Conservation (phyloP, 805 yeast species). For the Kluyveromyces dobzhanskii region DNA sequence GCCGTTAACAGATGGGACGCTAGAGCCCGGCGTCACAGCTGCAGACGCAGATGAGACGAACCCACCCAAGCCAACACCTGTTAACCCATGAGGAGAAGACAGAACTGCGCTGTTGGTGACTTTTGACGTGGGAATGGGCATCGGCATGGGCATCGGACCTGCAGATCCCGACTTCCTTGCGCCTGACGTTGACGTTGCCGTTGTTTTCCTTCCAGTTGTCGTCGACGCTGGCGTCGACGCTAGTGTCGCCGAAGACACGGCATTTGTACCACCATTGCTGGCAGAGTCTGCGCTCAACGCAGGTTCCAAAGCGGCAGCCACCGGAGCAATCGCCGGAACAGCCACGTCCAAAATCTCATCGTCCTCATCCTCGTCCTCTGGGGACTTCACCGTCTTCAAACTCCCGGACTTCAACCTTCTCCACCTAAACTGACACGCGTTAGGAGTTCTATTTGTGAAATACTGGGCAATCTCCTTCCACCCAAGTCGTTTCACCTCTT, state of each 20-base stretch:
- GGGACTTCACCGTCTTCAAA: slow-evolving; percentile 20
- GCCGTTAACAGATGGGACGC: not conserved
- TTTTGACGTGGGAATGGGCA: slow-evolving; percentile 4
- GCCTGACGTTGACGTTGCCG: not conserved
- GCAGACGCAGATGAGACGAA: not conserved
- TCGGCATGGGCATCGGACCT: slow-evolving; percentile 1
- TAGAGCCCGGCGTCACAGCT: not conserved
- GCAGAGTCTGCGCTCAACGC: not conserved
- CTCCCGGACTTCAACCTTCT: slow-evolving; percentile 50
- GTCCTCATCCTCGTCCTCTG: slow-evolving; percentile 5
- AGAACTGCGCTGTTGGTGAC: slow-evolving; percentile 1
- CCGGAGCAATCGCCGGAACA: not conserved
- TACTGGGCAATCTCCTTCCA: slow-evolving; percentile 84
- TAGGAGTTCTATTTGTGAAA: slow-evolving; percentile 74
- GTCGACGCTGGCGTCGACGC: not conserved
- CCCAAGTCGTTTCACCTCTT: slow-evolving; percentile 76
- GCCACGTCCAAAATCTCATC: not conserved
- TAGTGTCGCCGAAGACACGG: not conserved
- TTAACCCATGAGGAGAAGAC: not conserved
- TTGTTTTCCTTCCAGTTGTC: not conserved
- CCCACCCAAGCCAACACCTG: not conserved
- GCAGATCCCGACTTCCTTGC: not conserved
- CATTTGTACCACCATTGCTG: not conserved
- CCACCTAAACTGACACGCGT: slow-evolving; percentile 89
- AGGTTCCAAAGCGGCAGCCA: not conserved